Evolutionary conservation across 495 filamentous ascomycete species (phyloP).

Genomic region (Penicillium maclennaniae): DNA sequence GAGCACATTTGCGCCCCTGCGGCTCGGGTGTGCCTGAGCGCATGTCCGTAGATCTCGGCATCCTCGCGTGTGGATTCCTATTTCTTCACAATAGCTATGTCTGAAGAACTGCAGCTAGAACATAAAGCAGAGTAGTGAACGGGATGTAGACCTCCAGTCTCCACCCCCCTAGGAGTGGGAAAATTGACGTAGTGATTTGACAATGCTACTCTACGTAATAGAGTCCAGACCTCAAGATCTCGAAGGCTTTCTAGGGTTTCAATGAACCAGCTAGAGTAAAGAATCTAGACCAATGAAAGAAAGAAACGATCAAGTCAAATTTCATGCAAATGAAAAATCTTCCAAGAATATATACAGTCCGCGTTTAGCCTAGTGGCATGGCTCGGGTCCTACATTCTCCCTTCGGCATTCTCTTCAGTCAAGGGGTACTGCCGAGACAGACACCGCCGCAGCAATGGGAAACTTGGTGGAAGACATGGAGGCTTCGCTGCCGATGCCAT

Average conservation of each 20-base stretch:
- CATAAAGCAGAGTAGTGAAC: too few relatives aligned
- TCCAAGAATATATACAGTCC: conserved; percentile 1
- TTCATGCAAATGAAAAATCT: neutral
- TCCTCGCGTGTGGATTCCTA: neutral
- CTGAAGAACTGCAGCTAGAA: neutral
- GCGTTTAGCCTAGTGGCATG: conserved; percentile 18
- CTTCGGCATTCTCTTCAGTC: conserved; percentile 6
- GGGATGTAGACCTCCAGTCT: neutral
- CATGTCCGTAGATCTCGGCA: neutral
- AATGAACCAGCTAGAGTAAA: neutral
- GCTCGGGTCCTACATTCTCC: conserved; percentile 2
- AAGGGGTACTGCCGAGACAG: conserved; percentile 21
- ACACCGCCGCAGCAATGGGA: conserved; percentile 15
- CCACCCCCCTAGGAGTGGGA: neutral
- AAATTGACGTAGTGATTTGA: neutral
- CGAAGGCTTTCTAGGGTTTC: conserved; percentile 4
- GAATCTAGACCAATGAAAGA: neutral
- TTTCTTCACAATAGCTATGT: neutral
- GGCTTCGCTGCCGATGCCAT: conserved; percentile 25
- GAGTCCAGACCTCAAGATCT: neutral
- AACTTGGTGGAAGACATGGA: conserved; percentile 6
- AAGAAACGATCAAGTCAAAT: neutral
- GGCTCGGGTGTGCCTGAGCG: neutral
- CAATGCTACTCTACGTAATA: neutral
- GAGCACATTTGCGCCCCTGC: conserved; percentile 31